phyloP scores from a whole-genome alignment of 768 basidiomycete genomes.

The Trametes meyenii region DNA sequence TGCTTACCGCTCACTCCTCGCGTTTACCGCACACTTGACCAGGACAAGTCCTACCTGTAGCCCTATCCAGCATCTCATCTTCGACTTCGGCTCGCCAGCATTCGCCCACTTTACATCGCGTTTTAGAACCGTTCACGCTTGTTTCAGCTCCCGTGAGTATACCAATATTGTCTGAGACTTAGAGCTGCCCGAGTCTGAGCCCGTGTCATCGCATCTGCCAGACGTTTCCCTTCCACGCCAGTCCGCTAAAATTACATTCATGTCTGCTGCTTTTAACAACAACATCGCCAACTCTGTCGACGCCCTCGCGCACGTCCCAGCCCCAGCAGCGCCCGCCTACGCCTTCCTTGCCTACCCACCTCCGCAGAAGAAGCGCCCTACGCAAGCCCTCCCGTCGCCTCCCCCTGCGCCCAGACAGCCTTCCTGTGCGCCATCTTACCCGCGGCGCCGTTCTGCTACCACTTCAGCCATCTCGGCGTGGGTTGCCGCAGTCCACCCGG shows the following conservation, averaged over 20 bases:
- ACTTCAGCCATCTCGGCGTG: slow-evolving; percentile 58
- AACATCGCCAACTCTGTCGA: slow-evolving; percentile 4
- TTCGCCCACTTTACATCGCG: background rate
- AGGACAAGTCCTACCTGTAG: slow-evolving; percentile 25
- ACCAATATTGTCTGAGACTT: background rate
- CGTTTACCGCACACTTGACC: slow-evolving; percentile 7
- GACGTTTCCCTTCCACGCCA: slow-evolving; percentile 12
- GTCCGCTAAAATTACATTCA: slow-evolving; percentile 18
- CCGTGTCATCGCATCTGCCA: background rate
- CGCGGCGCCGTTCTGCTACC: slow-evolving; percentile 45
- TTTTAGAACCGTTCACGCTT: background rate
- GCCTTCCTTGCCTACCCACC: slow-evolving; percentile 36
- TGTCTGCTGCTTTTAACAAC: slow-evolving; percentile 27
- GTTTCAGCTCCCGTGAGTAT: slow-evolving; percentile 12
- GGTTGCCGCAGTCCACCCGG: slow-evolving; percentile 69
- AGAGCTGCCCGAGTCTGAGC: background rate
- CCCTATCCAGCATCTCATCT: slow-evolving; percentile 17
- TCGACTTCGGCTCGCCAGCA: slow-evolving; percentile 5
- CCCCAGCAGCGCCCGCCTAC: slow-evolving; percentile 28
- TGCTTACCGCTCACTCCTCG: slow-evolving; percentile 5
- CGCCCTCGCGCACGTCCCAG: slow-evolving; percentile 10
- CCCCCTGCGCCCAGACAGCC: slow-evolving; percentile 22
- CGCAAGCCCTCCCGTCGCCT: slow-evolving; percentile 32
- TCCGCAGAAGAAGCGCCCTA: slow-evolving; percentile 33
- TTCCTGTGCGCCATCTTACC: slow-evolving; percentile 17